phyloP scores from a whole-genome alignment of 345 rosid genomes.

The rapeseed (Brassica napus) region Da-Ae NC_063441.1:10065001-10065500 shows the following conservation, averaged over 20 bases:
- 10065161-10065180: conserved; percentile 20
- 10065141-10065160: conserved; percentile 79
- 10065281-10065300: background rate
- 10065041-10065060: conserved; percentile 90
- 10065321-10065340: background rate
- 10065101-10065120: conserved; percentile 83
- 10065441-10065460: too few species aligned
- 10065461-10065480: too few species aligned
- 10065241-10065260: conserved; percentile 17
- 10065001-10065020: conserved; percentile 82
- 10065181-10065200: conserved; percentile 31
- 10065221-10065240: background rate
- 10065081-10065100: conserved; percentile 66
- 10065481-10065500: too few species aligned
- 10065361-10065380: conserved; percentile 11
- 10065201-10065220: conserved; percentile 8
- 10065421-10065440: background rate
- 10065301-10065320: background rate
- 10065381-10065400: background rate
- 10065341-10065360: conserved; percentile 29
- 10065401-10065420: too few species aligned
- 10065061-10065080: conserved; percentile 76
- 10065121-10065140: conserved; percentile 75
- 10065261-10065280: conserved; percentile 1
- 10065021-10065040: conserved; percentile 70